phyloP scores from a whole-genome alignment of 768 basidiomycete genomes.

The Russula sp. region DNA sequence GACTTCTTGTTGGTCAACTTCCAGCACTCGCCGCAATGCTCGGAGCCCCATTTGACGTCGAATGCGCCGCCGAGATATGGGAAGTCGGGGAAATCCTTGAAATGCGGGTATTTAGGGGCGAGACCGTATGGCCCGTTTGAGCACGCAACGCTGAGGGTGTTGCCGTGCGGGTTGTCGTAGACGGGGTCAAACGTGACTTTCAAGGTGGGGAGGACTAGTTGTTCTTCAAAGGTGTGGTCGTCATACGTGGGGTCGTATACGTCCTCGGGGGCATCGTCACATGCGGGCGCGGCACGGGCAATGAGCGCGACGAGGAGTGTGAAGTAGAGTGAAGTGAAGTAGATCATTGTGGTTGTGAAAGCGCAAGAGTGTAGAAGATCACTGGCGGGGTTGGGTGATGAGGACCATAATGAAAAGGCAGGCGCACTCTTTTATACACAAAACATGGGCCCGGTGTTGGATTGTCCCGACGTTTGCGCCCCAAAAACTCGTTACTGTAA shows the following conservation, averaged over 20 bases:
- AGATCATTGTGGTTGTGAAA: neutral
- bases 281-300: slow-evolving; percentile 1
- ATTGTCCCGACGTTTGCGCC: neutral
- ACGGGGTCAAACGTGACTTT: neutral
- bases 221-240: no score
- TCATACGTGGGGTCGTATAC: neutral
- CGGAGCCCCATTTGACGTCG: slow-evolving; percentile 43
- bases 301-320: slow-evolving; percentile 6
- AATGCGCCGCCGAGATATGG: slow-evolving; percentile 57
- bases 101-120: slow-evolving; percentile 45
- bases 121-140: slow-evolving; percentile 39
- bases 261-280: neutral
- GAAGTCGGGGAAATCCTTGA: slow-evolving; percentile 53
- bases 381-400: neutral
- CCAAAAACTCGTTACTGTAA: neutral
- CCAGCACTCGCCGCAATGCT: slow-evolving; percentile 61
- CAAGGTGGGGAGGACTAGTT: neutral
- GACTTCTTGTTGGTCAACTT: slow-evolving; percentile 46
- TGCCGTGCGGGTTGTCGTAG: slow-evolving; percentile 47
- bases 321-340: neutral
- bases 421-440: slow-evolving; percentile 3
- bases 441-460: neutral
- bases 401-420: neutral
- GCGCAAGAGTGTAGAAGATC: neutral
- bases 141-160: slow-evolving; percentile 47